Base-by-base conservation (phyloP, 306 rosid genomes). In the Canavalia ensiformis region DNA sequence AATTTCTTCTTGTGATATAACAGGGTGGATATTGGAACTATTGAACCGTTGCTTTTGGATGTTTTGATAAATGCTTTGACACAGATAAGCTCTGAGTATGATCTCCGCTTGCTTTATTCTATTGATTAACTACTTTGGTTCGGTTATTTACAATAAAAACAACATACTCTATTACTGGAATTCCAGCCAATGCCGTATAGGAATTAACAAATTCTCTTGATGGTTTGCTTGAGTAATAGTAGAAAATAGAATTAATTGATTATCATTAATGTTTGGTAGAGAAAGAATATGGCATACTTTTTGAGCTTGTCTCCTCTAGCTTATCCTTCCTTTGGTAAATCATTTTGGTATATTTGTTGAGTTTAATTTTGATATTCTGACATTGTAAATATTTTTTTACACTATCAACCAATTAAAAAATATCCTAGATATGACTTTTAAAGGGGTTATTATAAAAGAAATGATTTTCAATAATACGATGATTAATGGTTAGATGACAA, bases 31-130 rank as follows among this genome's bases (percentile, higher is more conserved):
- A 88, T 95, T 49, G 99, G 98, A 75, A 89, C 96, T 30, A 83
- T 80, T 41, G 99, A 95, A 68, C 92, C 97, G 0, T 63, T 95
- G 89, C 82, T 93, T 80, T 89, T 93, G 80, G 98, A 93, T 82
- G 86, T 91, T 85, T 71, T 95, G 82, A 90, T 95, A 86, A 95
- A 95, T 75, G 98, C 99, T 25, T 77, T 91, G 81, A 91, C 93
- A 66, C 98, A 95, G 86, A 89, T 93, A 80, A 95, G 99, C 83
- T 88, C 97, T 0, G 99, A 95, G 99, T 95, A 93, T 49, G 97
- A 42, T 80, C 55, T 78, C 39, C 50, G 54, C 18, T 75, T 72
- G 55, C 76, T 63, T 33, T 33, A 28, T 37, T 77, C 34, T 63
- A 29, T 42, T 60, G 47, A 4, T 65, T 31, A 49, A 7, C 45